Percentiles rank a stretch among this genome's conserved stretches.
phyloP scores from a whole-genome alignment of 2,329 filamentous ascomycete species.

The Phoma sp. region DNA sequence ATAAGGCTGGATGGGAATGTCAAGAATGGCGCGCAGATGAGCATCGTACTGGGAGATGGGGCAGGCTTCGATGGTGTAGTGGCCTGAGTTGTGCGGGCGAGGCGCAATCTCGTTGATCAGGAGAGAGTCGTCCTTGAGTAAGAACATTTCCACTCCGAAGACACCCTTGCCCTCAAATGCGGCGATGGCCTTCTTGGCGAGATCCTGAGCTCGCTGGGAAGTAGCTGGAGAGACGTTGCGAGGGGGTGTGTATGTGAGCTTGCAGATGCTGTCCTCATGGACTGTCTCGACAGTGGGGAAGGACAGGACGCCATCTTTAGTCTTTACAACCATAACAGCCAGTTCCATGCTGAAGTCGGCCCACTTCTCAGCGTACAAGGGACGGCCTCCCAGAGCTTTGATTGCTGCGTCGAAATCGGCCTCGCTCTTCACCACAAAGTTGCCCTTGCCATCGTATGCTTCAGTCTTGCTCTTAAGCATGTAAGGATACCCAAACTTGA shows the following conservation, averaged over 20 bases:
- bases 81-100: slow-evolving; percentile 86
- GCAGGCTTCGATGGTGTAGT: slow-evolving; percentile 93
- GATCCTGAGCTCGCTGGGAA: slow-evolving; percentile 70
- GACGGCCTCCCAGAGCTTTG: slow-evolving; percentile 67
- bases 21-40: slow-evolving; percentile 83
- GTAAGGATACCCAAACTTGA: slow-evolving; percentile 76
- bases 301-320: slow-evolving; percentile 73
- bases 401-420: slow-evolving; percentile 70
- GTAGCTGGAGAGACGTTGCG: slow-evolving; percentile 68
- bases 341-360: slow-evolving; percentile 84
- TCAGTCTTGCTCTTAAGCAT: slow-evolving; percentile 93
- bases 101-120: slow-evolving; percentile 88
- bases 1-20: slow-evolving; percentile 60
- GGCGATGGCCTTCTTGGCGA: slow-evolving; percentile 79
- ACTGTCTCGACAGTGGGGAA: slow-evolving; percentile 94
- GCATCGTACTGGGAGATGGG: slow-evolving; percentile 90
- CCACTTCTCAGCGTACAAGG: slow-evolving; percentile 89
- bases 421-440: slow-evolving; percentile 67
- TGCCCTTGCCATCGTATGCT: slow-evolving; percentile 89
- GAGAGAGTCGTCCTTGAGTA: slow-evolving; percentile 72
- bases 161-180: slow-evolving; percentile 88
- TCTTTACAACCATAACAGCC: slow-evolving; percentile 93
- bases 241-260: slow-evolving; percentile 86
- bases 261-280: slow-evolving; percentile 95
- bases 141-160: slow-evolving; percentile 96